A percentile compares a stretch with the other conserved stretches of the same genome.
Evolutionary conservation across 345 rosid genomes (phyloP).

Genomic region (Ricinus communis): DNA sequence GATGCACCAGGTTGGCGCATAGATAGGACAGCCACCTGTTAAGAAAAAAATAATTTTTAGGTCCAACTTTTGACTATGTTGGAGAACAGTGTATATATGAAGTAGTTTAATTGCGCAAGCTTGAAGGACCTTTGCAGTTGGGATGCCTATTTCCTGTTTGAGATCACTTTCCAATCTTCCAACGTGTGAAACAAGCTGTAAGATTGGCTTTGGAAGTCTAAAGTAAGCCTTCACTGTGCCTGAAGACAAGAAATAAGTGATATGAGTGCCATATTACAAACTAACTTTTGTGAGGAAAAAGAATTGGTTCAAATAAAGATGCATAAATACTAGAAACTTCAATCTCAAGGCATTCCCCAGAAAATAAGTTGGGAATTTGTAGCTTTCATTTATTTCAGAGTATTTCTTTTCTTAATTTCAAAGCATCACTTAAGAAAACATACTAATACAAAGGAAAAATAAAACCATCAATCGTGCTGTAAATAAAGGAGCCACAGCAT

Average conservation of each 20-base stretch:
- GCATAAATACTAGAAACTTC: neutral
- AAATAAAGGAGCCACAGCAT: neutral
- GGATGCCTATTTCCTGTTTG: slow-evolving; percentile 50
- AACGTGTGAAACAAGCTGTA: slow-evolving; percentile 39
- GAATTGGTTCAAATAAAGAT: neutral
- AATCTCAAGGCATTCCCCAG: neutral
- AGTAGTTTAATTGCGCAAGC: slow-evolving; percentile 11
- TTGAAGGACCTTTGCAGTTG: slow-evolving; percentile 53
- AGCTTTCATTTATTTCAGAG: neutral
- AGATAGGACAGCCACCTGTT: slow-evolving; percentile 81
- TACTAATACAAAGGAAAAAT: no score
- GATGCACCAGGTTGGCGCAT: slow-evolving; percentile 48
- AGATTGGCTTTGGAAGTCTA: slow-evolving; percentile 48
- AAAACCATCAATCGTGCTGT: neutral
- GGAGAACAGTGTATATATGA: neutral
- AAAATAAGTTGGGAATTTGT: slow-evolving; percentile 1
- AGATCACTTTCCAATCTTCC: slow-evolving; percentile 57
- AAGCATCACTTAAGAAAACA: neutral
- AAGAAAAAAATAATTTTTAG: slow-evolving; percentile 14
- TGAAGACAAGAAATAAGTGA: slow-evolving; percentile 30
- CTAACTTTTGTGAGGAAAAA: no score
- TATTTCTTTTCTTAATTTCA: neutral
- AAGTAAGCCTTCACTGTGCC: slow-evolving; percentile 60
- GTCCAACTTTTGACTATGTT: neutral
- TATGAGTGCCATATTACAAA: slow-evolving; percentile 1